Percentiles rank a stretch among this genome's conserved stretches.
Evolutionary conservation across 2,329 filamentous ascomycete genomes (phyloP).

Genomic region (Chalaropsis ovoidea): DNA sequence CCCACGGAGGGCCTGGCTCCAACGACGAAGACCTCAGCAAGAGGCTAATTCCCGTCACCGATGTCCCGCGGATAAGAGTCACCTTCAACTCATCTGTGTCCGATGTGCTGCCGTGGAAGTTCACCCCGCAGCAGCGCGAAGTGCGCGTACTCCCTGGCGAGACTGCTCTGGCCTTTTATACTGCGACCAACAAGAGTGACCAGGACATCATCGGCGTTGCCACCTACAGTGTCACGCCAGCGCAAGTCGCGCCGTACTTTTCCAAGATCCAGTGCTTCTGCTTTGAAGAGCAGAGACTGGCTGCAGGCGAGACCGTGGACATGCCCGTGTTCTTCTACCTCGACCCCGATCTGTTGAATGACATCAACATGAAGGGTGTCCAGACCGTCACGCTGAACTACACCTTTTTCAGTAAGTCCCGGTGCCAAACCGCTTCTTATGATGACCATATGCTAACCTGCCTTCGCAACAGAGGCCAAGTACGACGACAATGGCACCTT

Average conservation of each 20-base stretch:
- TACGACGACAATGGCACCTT: conserved; percentile 41
- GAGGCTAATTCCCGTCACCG: conserved; percentile 69
- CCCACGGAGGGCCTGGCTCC: conserved; percentile 47
- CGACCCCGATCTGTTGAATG: conserved; percentile 86
- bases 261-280: conserved; percentile 99
- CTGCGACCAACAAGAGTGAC: conserved; percentile 80
- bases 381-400: conserved; percentile 94
- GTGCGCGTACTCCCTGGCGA: conserved; percentile 91
- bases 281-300: conserved; percentile 91
- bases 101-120: conserved; percentile 94
- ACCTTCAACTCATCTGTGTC: conserved; percentile 95
- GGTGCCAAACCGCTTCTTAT: not conserved
- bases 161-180: conserved; percentile 95
- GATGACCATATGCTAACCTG: conserved; percentile 32
- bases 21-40: conserved; percentile 56
- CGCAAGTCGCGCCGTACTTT: conserved; percentile 92
- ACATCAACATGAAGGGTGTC: conserved; percentile 84
- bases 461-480: conserved; percentile 35
- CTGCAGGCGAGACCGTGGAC: conserved; percentile 92
- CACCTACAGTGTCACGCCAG: conserved; percentile 93
- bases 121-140: conserved; percentile 90
- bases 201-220: conserved; percentile 96
- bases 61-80: conserved; percentile 77
- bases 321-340: conserved; percentile 99
- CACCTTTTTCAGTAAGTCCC: conserved; percentile 89